These are phyloP conservation scores for Leccinum subgranulosum DNA, from an alignment of 768 basidiomycete genomes.

Conservation along the genomic window DNA sequence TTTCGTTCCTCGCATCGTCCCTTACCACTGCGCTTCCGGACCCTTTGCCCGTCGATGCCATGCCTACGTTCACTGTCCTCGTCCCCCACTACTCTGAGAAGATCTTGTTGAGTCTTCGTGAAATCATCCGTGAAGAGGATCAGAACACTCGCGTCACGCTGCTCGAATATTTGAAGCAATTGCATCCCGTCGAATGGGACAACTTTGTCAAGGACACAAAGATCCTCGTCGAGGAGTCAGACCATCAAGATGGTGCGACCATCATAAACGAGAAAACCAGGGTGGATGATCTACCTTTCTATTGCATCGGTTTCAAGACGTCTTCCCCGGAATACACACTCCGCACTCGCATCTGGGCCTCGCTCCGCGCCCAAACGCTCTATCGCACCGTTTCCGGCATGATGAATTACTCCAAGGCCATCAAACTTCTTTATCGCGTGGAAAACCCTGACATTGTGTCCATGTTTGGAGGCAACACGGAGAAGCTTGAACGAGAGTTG, in stretches of 20 bases:
- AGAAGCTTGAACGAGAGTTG: slow-evolving; percentile 90
- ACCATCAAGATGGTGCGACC: slow-evolving; percentile 49
- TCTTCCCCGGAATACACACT: slow-evolving; percentile 98
- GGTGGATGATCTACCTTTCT: slow-evolving; percentile 95
- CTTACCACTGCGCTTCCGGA: slow-evolving; percentile 95
- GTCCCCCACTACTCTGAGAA: slow-evolving; percentile 99
- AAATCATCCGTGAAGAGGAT: slow-evolving; percentile 98
- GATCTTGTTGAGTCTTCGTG: slow-evolving; percentile 91
- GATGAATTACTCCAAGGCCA: slow-evolving; percentile 99
- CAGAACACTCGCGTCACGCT: slow-evolving; percentile 95
- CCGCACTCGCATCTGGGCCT: slow-evolving; percentile 99
- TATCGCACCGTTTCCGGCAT: slow-evolving; percentile 99
- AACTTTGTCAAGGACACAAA: slow-evolving; percentile 99
- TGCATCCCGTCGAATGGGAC: slow-evolving; percentile 99
- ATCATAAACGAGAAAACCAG: slow-evolving; percentile 76
- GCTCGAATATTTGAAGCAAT: slow-evolving; percentile 96
- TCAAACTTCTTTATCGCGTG: slow-evolving; percentile 97
- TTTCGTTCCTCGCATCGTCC: slow-evolving; percentile 98
- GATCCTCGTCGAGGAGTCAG: slow-evolving; percentile 91
- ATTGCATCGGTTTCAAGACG: slow-evolving; percentile 99
- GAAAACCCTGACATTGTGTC: slow-evolving; percentile 99
- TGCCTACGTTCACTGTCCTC: slow-evolving; percentile 99
- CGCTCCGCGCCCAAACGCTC: slow-evolving; percentile 94
- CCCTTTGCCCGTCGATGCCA: slow-evolving; percentile 92
- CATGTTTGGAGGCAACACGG: slow-evolving; percentile 94